phyloP scores from a whole-genome alignment of 2,329 filamentous ascomycete species.

The Fusarium sp. region DNA sequence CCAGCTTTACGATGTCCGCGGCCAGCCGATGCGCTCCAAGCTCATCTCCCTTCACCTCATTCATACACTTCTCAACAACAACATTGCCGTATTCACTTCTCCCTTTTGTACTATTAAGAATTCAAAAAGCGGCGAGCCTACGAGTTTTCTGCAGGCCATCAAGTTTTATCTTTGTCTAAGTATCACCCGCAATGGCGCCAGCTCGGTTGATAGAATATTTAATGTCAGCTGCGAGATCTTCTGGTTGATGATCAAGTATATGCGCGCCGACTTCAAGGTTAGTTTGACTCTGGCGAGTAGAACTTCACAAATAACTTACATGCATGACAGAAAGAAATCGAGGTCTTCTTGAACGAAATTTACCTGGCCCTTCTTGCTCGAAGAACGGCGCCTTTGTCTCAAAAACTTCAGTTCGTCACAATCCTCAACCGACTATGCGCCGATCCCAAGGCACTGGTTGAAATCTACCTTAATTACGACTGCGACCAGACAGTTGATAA shows the following conservation, averaged over 20 bases:
- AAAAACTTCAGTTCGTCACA: constrained; percentile 92
- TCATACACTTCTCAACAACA: constrained; percentile 94
- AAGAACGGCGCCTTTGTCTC: constrained; percentile 86
- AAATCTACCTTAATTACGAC: constrained; percentile 98
- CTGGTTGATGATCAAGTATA: constrained; percentile 95
- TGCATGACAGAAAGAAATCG: constrained; percentile 84
- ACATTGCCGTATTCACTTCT: constrained; percentile 90
- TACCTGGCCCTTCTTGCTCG: constrained; percentile 94
- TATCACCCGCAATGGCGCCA: constrained; percentile 94
- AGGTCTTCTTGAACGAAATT: constrained; percentile 98
- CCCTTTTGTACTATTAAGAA: constrained; percentile 93
- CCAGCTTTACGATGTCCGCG: constrained; percentile 91
- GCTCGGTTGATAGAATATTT: constrained; percentile 91
- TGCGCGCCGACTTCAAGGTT: constrained; percentile 94
- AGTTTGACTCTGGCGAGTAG: constrained; percentile 37
- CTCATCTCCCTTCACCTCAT: constrained; percentile 95
- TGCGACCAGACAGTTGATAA: constrained; percentile 97
- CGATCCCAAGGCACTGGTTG: constrained; percentile 90
- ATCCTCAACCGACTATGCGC: constrained; percentile 87
- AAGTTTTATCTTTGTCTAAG: constrained; percentile 98
- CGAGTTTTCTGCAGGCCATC: constrained; percentile 92
- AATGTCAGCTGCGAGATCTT: constrained; percentile 98
- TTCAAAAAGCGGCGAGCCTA: constrained; percentile 89
- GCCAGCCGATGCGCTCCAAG: constrained; percentile 97
- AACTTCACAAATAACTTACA: constrained; percentile 45